Percentiles rank a stretch among this genome's conserved stretches.
These are phyloP conservation scores for Albophoma yamanashiensis DNA, from an alignment of 2,329 filamentous ascomycete genomes.

Conservation along the genomic window DNA sequence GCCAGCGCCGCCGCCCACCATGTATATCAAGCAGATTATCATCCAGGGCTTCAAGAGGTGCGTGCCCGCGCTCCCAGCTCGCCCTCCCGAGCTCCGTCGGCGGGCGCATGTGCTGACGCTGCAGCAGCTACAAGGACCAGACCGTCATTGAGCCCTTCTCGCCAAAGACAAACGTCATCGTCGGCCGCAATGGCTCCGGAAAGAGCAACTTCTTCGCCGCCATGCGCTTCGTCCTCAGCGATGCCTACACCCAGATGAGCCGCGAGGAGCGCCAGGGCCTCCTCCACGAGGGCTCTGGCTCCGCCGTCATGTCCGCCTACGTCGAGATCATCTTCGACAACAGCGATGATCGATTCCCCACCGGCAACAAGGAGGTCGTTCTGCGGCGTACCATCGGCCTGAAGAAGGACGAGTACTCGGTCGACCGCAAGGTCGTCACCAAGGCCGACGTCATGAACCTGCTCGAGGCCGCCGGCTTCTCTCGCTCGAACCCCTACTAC, in stretches of 20 bases:
- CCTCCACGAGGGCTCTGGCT: constrained; percentile 95
- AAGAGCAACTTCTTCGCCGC: constrained; percentile 99
- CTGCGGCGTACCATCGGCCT: constrained; percentile 88
- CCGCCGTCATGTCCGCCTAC: constrained; percentile 98
- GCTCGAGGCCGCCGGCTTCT: constrained; percentile 92
- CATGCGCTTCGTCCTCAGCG: constrained; percentile 94
- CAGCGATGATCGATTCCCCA: constrained; percentile 88
- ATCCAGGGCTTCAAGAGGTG: constrained; percentile 99
- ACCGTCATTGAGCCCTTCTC: constrained; percentile 98
- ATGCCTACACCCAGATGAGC: constrained; percentile 93
- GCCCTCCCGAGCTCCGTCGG: neutral
- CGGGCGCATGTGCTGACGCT: constrained; percentile 7
- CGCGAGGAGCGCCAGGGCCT: constrained; percentile 92
- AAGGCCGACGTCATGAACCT: constrained; percentile 92
- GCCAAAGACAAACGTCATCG: constrained; percentile 94
- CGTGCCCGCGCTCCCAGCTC: constrained; percentile 9
- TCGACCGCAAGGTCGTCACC: constrained; percentile 93
- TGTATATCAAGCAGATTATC: constrained; percentile 99
- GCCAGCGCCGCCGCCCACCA: constrained; percentile 35
- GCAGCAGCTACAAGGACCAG: constrained; percentile 90
- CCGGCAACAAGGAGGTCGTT: constrained; percentile 80
- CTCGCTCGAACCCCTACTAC: constrained; percentile 95
- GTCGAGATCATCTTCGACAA: constrained; percentile 99
- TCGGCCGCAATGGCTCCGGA: constrained; percentile 96
- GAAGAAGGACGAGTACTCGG: constrained; percentile 97